These are phyloP conservation scores for Acacia melanoxylon DNA, from an alignment of 306 rosid genomes.

Conservation along the genomic window DNA sequence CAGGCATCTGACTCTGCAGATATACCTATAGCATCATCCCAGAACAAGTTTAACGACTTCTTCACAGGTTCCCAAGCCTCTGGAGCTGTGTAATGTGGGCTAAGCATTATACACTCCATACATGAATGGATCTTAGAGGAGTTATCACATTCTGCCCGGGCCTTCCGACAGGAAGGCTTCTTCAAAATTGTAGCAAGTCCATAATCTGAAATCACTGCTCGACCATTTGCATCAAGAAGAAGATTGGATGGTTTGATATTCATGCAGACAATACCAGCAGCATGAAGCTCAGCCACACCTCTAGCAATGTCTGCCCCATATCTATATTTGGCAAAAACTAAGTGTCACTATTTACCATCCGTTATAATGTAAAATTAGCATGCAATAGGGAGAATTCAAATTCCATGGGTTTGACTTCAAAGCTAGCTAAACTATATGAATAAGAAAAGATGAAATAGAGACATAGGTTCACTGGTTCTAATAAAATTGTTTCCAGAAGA, in stretches of 20 bases:
- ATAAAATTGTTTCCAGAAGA: conserved; percentile 20
- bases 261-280: conserved; percentile 98
- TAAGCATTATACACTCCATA: conserved; percentile 98
- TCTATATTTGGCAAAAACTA: conserved; percentile 53
- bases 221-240: conserved; percentile 88
- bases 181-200: conserved; percentile 95
- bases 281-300: conserved; percentile 98
- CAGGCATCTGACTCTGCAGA: conserved; percentile 98
- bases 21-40: conserved; percentile 97
- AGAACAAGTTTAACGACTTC: conserved; percentile 80
- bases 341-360: conserved; percentile 28
- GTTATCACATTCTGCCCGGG: conserved; percentile 70
- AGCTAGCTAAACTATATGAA: conserved; percentile 9
- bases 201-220: conserved; percentile 91
- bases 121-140: conserved; percentile 85
- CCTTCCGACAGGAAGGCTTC: conserved; percentile 88
- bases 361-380: conserved; percentile 8
- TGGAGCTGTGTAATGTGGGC: conserved; percentile 95
- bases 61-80: conserved; percentile 99
- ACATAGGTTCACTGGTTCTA: not conserved
- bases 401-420: not conserved
- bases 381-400: conserved; percentile 16
- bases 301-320: conserved; percentile 97
- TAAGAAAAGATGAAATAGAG: conserved; percentile 26
- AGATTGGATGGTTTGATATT: conserved; percentile 96